These are phyloP conservation scores for Arachis monticola DNA, from an alignment of 331 rosid species.

Conservation along the genomic window DNA sequence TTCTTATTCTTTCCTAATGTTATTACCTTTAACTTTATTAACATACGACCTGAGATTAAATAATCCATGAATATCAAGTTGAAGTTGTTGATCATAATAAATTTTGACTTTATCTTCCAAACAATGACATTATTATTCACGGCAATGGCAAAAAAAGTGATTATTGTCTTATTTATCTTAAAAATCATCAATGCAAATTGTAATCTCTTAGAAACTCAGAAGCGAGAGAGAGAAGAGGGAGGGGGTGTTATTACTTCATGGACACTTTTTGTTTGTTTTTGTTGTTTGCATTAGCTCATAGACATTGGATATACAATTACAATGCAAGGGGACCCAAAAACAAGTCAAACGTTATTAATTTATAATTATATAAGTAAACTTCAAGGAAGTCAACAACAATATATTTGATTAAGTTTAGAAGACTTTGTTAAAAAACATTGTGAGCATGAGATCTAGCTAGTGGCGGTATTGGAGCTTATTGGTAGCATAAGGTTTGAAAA, in stretches of 20 bases:
- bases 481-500: background rate
- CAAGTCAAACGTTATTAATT: background rate
- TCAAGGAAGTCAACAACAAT: background rate
- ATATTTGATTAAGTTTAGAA: background rate
- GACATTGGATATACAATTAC: background rate
- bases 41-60: background rate
- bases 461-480: background rate
- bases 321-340: background rate
- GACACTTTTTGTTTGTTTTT: too few species aligned
- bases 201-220: background rate
- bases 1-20: too few species aligned
- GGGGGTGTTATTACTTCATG: too few species aligned
- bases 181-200: background rate
- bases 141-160: background rate
- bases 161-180: background rate
- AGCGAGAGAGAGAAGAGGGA: too few species aligned
- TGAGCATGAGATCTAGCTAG: background rate
- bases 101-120: background rate
- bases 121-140: background rate
- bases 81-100: background rate
- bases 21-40: too few species aligned
- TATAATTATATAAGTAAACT: background rate
- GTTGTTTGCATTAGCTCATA: background rate
- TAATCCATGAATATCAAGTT: background rate
- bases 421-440: background rate